Conservation (phyloP, 495 filamentous ascomycete genomes). For the Trichoderma asperelloides region DNA sequence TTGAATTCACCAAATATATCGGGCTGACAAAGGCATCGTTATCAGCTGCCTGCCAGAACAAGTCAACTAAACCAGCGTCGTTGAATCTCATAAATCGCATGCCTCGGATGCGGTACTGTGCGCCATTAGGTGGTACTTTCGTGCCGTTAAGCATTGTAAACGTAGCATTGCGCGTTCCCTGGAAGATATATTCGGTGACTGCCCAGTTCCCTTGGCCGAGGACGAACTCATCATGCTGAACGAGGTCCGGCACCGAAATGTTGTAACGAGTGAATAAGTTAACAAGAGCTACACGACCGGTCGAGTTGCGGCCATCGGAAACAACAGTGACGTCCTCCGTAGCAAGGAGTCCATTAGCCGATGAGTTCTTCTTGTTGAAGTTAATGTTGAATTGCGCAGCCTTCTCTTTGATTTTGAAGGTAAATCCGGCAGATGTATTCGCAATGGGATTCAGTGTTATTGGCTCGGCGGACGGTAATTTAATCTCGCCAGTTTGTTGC, state of each 20-base stretch:
- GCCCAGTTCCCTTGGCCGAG: background rate
- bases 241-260: background rate
- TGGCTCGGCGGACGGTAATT: background rate
- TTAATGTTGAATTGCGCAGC: background rate
- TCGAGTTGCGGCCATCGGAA: background rate
- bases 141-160: background rate
- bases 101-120: background rate
- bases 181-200: background rate
- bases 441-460: background rate
- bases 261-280: background rate
- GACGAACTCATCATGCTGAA: background rate
- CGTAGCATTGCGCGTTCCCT: background rate
- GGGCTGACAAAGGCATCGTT: background rate
- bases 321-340: background rate
- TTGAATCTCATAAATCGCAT: background rate
- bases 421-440: background rate
- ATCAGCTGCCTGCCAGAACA: background rate
- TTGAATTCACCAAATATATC: background rate
- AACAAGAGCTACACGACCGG: background rate
- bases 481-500: background rate
- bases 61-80: background rate
- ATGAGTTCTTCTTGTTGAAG: background rate
- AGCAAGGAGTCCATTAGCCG: background rate
- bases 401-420: background rate
- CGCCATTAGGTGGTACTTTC: background rate